Conservation (phyloP, 2,329 filamentous ascomycete genomes). For the Simplicillium aogashimaense region DNA sequence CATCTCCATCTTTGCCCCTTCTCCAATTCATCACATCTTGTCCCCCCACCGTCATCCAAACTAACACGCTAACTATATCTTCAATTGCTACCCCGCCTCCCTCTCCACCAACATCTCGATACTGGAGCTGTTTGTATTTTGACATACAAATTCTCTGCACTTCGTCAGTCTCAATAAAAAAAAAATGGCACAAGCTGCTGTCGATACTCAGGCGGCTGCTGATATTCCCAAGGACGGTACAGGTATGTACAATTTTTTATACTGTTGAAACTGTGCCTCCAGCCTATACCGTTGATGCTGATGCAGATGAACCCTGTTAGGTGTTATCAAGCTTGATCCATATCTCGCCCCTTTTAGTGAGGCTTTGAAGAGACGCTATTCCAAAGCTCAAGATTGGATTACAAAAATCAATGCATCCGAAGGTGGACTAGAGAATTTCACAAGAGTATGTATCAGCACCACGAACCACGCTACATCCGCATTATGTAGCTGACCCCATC, state of each 20-base stretch:
- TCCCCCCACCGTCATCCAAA: not conserved
- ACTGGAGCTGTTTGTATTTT: too few relatives aligned
- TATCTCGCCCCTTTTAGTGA: slow-evolving; percentile 82
- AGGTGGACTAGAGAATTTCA: slow-evolving; percentile 87
- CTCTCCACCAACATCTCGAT: too few relatives aligned
- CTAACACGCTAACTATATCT: not conserved
- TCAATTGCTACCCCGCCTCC: slow-evolving; percentile 4
- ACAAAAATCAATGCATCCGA: slow-evolving; percentile 72
- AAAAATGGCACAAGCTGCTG: not conserved
- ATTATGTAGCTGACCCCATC: slow-evolving; percentile 3
- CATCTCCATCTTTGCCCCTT: not conserved
- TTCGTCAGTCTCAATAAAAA: too few relatives aligned
- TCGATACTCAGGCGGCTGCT: slow-evolving; percentile 14
- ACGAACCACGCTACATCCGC: not conserved
- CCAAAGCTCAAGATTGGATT: slow-evolving; percentile 79
- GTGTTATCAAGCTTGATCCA: slow-evolving; percentile 78
- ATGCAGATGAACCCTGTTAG: slow-evolving; percentile 30
- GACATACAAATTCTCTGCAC: too few relatives aligned
- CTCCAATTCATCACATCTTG: not conserved
- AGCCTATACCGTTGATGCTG: slow-evolving; percentile 5
- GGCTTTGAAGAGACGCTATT: slow-evolving; percentile 64
- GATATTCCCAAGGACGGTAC: slow-evolving; percentile 60
- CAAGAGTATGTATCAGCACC: slow-evolving; percentile 46
- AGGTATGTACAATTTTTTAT: slow-evolving; percentile 36
- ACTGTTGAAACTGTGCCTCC: not conserved